These are phyloP conservation scores for Aristolochia contorta DNA, from an alignment of 164 flowering plant genomes.

Conservation along the genomic window DNA sequence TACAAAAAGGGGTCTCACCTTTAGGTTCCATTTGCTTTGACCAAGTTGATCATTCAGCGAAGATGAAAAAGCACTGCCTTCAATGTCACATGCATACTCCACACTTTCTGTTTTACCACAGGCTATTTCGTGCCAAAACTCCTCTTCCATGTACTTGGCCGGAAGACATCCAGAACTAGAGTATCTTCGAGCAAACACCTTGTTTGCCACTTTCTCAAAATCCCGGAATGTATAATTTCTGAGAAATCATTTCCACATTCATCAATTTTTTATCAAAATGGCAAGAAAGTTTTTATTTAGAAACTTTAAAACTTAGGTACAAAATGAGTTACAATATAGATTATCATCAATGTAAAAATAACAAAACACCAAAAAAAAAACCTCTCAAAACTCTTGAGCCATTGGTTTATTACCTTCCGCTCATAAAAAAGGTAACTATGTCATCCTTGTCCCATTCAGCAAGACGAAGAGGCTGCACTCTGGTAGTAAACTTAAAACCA, in stretches of 20 bases:
- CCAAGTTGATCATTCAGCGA: conserved; percentile 81
- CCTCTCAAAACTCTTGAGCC: neutral
- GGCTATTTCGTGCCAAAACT: conserved; percentile 96
- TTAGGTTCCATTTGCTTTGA: conserved; percentile 93
- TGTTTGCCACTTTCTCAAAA: conserved; percentile 98
- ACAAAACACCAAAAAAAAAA: conserved; percentile 4
- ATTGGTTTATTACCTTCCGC: conserved; percentile 59
- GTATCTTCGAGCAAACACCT: conserved; percentile 88
- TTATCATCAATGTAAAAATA: neutral
- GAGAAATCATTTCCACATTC: conserved; percentile 25
- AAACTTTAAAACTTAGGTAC: conserved; percentile 2
- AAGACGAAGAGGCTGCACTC: conserved; percentile 93
- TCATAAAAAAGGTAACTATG: conserved; percentile 86
- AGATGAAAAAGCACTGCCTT: conserved; percentile 99
- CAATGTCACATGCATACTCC: conserved; percentile 98
- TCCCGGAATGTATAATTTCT: conserved; percentile 93
- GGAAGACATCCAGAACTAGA: conserved; percentile 88
- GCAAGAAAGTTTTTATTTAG: conserved; percentile 1
- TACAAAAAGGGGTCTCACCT: conserved; percentile 40
- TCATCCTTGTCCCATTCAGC: conserved; percentile 93
- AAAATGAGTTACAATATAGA: neutral
- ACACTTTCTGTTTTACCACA: conserved; percentile 85
- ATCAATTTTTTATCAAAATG: too few species aligned
- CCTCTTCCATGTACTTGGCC: conserved; percentile 72
- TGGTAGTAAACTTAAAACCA: conserved; percentile 87